Base-by-base conservation (phyloP, 768 basidiomycete species). In the Pisolithus orientalis region DNA sequence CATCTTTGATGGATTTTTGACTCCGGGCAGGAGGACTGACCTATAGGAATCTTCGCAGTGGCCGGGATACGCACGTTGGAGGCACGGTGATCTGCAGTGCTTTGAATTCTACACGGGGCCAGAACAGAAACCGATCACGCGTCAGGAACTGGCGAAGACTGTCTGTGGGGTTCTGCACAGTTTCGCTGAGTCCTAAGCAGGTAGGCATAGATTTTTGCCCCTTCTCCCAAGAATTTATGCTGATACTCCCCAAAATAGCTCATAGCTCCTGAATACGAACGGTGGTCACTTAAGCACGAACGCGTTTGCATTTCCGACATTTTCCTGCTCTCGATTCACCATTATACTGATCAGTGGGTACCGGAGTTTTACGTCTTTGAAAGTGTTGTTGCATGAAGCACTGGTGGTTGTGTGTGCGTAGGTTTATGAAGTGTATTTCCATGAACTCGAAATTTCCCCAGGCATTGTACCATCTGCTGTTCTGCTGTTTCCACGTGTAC, bases 351-450 rank as follows among this genome's bases (percentile, higher is more conserved):
- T n/a, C 38, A 53, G 5, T 66, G 65, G 65, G 44, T 66, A 3
- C 65, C 65, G 29, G 65, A 66, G 34, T 39, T 66, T 48, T 65
- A 67, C 39, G 58, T 66, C 53, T 54, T 62, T 3, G 54, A 57
- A 37, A 63, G 55, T 11, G 13, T 14, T 29, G 29, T 42, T 5
- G 40, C 40, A 42, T 42, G 25, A 42, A 21, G 40, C 25, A 25
- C 13, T 42, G n/a, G 40, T 8, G 24, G n/a, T 16, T 42, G 5
- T 16, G 17, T 42, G 32, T 5, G 31, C 31, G 10, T 7, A 11
- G 10, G 32, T 34, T 3, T 10, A 11, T 2, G 32, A 34, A 34
- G 10, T 10, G 10, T 13, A 11, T 34, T 10, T 34, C 5, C 13
- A 11, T 34, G 32, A 34, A 34, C 32, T 34, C 11, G 32, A 34